Evolutionary conservation across 345 rosid genomes (phyloP), one percentile per base, ranked within the genome.

Genomic region (Alliaria petiolata): DNA sequence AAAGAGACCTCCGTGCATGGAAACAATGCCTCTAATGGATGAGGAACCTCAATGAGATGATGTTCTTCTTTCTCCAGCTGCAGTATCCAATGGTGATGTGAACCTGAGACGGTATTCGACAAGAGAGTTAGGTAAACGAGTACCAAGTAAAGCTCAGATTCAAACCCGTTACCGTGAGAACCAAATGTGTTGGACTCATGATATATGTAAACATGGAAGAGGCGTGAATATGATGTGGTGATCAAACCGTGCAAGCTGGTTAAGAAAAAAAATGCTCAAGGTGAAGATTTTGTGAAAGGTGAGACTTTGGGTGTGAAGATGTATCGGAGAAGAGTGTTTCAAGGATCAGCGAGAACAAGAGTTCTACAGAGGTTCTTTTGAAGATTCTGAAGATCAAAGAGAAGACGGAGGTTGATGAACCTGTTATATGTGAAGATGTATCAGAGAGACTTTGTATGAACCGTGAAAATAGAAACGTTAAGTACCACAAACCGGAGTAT

Each of bases 131-230:
- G 67, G 59, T 15, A 49, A 65, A 68, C 39, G 7, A 39, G 79
- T 70, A 14, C 50, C 62, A 11, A 55, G 58, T 30, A 78, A 74
- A 61, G 65, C 76, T 64, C 75, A 63, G 13, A 58, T 69, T 75
- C 60, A 64, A 22, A 81, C 97, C 1, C 89, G 85, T 61, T 93
- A 87, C 75, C 90, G 85, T 28, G 81, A 81, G 57, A 75, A 83
- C 79, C 80, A 86, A 28, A 62, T 65, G 19, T 86, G 96, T 46
- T 90, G 97, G 4, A 87, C 96, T 74, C 98, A 90, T 81, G 97
- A 90, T 78, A 59, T 78, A 13, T 93, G 98, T 71, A 93, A 93
- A 74, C 86, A 79, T 26, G 96, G 40, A 70, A 34, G 71, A 69
- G 72, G 28, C 82, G 66, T 45, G 79, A 75, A 30, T 70, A 75